Conservation (phyloP, 768 basidiomycete species). For the Leccinum subgranulosum region DNA sequence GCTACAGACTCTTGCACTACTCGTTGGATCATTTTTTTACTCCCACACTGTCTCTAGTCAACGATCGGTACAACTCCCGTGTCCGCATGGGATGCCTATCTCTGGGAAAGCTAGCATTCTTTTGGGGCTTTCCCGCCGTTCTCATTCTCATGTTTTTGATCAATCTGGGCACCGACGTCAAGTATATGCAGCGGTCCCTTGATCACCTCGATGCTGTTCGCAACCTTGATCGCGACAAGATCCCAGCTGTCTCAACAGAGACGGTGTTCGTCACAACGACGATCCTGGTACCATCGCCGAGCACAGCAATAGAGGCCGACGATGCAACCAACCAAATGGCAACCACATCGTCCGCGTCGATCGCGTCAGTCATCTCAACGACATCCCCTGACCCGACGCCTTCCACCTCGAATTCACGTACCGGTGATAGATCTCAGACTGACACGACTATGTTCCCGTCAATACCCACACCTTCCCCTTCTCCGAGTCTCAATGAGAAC, state of each 20-base stretch:
- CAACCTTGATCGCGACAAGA: slow-evolving; percentile 5
- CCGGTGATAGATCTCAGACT: slow-evolving; percentile 11
- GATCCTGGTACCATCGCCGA: slow-evolving; percentile 12
- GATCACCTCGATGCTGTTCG: slow-evolving; percentile 15
- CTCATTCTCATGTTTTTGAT: slow-evolving; percentile 18
- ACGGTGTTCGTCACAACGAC: slow-evolving; percentile 33
- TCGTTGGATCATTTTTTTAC: slow-evolving; percentile 56
- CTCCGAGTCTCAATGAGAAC: slow-evolving; percentile 11
- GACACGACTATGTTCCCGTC: slow-evolving; percentile 9
- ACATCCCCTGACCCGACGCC: slow-evolving; percentile 1
- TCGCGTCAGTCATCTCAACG: slow-evolving; percentile 8
- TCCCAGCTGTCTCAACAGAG: slow-evolving; percentile 10
- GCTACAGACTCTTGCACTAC: slow-evolving; percentile 52
- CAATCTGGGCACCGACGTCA: slow-evolving; percentile 28
- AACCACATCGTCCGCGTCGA: slow-evolving; percentile 2
- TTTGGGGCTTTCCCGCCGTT: slow-evolving; percentile 16
- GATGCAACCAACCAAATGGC: slow-evolving; percentile 3
- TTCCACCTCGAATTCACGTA: slow-evolving; percentile 3
- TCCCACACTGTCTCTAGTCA: slow-evolving; percentile 46
- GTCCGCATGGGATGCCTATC: slow-evolving; percentile 9
- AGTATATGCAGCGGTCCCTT: slow-evolving; percentile 22
- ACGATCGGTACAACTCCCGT: slow-evolving; percentile 5
- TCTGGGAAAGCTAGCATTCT: slow-evolving; percentile 9
- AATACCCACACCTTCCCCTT: slow-evolving; percentile 13
- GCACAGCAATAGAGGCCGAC: neutral